Evolutionary conservation across 176 grass and related monocot species (phyloP), one percentile per base, ranked within the genome.

Genomic region (Triticum monococcum): DNA sequence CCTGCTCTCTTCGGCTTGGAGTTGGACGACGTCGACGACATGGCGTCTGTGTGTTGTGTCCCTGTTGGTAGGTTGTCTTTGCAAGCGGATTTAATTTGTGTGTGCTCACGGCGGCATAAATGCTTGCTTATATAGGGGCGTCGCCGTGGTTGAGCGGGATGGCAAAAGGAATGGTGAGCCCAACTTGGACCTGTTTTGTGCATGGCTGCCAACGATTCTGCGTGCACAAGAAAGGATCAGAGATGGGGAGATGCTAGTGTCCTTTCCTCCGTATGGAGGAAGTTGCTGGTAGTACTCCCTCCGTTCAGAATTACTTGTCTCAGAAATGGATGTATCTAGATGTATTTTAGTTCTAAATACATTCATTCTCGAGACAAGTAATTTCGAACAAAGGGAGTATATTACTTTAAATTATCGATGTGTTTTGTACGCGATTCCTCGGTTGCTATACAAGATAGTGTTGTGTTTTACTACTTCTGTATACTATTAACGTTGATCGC

Each of bases 221-320:
- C 48, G 0, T 24, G 75, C 48, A 12, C 16, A 7, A 8, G 71
- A 83, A 60, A 83, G 17, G 79, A 79, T 88, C 86, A 82, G 79
- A 77, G 22, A 8, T 36, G 2, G 23, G 13, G 9, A 64, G 23
- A 74, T n/a, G 57, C 31, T 40, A 62, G 67, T 6, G 14, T 9
- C 48, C 9, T 2, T 37, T 71, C 26, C 20, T n/a, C 38, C 22
- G 48, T 56, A 11, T 24, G 12, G 10, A 10, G 14, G 10, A 60
- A 25, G 68, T 61, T 79, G 76, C 1, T 77, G 75, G 40, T 43
- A 43, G 11, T n/a, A n/a, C n/a, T n/a, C n/a, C n/a, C n/a, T n/a
- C n/a, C n/a, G n/a, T n/a, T n/a, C n/a, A n/a, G n/a, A n/a, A n/a
- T n/a, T n/a, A n/a, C n/a, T n/a, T n/a, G n/a, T n/a, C n/a, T n/a